Conservation (phyloP, 1,284 basidiomycete genomes). For the Blastosporella zonata region DNA sequence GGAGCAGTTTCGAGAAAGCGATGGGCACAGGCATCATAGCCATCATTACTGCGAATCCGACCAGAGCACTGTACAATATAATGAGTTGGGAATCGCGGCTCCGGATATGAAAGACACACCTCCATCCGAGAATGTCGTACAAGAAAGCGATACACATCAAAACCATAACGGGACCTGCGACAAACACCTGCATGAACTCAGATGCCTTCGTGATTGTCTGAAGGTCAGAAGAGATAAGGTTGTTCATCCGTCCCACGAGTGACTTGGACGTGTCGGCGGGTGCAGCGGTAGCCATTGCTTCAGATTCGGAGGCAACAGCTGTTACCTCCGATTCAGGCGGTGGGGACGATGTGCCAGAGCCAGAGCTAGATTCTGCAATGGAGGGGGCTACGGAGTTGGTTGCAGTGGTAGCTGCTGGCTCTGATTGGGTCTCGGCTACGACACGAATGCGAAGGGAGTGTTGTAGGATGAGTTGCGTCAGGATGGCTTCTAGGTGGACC, state of each 20-base stretch:
- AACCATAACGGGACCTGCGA: slow-evolving; percentile 10
- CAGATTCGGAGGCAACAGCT: slow-evolving; percentile 1
- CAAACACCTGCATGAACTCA: slow-evolving; percentile 15
- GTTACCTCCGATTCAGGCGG: slow-evolving; percentile 3
- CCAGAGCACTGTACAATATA: slow-evolving; percentile 38
- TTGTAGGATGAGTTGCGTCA: slow-evolving; percentile 17
- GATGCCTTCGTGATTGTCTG: slow-evolving; percentile 11
- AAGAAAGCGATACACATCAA: slow-evolving; percentile 21
- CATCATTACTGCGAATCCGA: slow-evolving; percentile 52
- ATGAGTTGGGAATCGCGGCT: neutral
- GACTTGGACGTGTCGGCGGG: slow-evolving; percentile 6
- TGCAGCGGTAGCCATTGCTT: slow-evolving; percentile 1
- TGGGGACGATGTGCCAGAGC: neutral
- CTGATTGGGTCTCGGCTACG: slow-evolving; percentile 8
- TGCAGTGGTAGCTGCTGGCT: neutral
- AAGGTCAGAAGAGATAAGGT: slow-evolving; percentile 17
- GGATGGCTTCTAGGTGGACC: slow-evolving; percentile 14
- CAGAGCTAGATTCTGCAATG: neutral
- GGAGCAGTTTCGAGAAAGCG: slow-evolving; percentile 29
- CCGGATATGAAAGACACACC: slow-evolving; percentile 18
- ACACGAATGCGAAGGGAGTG: slow-evolving; percentile 18
- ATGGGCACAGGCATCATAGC: slow-evolving; percentile 48
- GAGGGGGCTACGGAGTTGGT: slow-evolving; percentile 2
- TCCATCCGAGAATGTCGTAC: slow-evolving; percentile 30
- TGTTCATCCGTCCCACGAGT: slow-evolving; percentile 19